Percentiles rank a stretch among this genome's conserved stretches.
Evolutionary conservation across 495 filamentous ascomycete genomes (phyloP).

Genomic region (Hyaloscypha hepaticicola): DNA sequence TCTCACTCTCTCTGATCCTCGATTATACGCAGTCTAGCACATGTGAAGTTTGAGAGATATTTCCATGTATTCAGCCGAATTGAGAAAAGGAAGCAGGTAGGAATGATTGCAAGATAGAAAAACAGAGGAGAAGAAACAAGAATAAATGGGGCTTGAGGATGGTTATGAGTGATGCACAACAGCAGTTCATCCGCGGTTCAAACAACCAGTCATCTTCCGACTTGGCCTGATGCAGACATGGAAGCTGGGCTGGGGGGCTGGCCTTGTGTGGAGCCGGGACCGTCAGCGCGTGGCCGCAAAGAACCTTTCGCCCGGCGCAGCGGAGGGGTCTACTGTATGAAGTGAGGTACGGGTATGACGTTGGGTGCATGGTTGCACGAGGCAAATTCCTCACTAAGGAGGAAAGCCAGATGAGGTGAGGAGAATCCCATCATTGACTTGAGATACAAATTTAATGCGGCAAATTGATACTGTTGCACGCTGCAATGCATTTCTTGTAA

Average conservation of each 20-base stretch:
- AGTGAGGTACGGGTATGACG: neutral
- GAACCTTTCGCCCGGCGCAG: constrained; percentile 13
- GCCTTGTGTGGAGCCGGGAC: constrained; percentile 12
- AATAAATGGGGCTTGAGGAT: neutral
- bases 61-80: neutral
- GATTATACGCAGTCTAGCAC: neutral
- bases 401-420: neutral
- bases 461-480: neutral
- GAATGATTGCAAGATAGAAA: neutral
- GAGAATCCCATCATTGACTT: neutral
- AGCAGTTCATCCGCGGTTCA: constrained; percentile 9
- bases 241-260: constrained; percentile 2
- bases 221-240: neutral
- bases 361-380: no score
- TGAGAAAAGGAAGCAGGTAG: neutral
- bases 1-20: neutral
- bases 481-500: neutral
- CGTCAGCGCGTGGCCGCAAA: constrained; percentile 1
- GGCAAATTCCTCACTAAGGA: neutral
- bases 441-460: neutral
- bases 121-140: constrained; percentile 4
- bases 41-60: neutral
- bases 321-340: constrained; percentile 15
- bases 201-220: neutral
- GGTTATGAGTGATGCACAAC: constrained; percentile 2